These are phyloP conservation scores for Coemansia sp. DNA, from an alignment of 192 early-diverging fungal species.

Conservation along the genomic window DNA sequence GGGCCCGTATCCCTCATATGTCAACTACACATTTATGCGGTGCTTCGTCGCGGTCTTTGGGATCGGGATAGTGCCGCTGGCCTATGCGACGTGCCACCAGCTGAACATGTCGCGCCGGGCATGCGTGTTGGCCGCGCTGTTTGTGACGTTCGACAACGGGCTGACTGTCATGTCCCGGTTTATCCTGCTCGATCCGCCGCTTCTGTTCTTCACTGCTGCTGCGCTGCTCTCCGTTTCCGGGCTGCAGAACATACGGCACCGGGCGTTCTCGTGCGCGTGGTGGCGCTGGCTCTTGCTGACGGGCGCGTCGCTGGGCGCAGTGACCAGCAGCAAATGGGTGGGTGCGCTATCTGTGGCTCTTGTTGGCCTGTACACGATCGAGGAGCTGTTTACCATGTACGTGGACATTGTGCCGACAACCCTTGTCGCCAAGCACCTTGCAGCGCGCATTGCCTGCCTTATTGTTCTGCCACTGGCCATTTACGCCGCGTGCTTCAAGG, in stretches of 20 bases:
- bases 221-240: conserved; percentile 49
- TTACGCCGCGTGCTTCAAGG: conserved; percentile 82
- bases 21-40: conserved; percentile 66
- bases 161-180: conserved; percentile 58
- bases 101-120: conserved; percentile 49
- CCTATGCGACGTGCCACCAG: conserved; percentile 59
- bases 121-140: conserved; percentile 48
- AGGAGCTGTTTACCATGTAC: conserved; percentile 80
- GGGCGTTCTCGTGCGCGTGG: conserved; percentile 59
- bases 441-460: conserved; percentile 71
- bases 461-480: conserved; percentile 74
- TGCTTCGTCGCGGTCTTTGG: conserved; percentile 58
- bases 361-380: conserved; percentile 83
- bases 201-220: conserved; percentile 62
- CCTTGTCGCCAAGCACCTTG: conserved; percentile 61
- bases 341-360: conserved; percentile 85
- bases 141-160: conserved; percentile 61
- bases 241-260: conserved; percentile 50
- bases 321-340: conserved; percentile 84
- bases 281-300: conserved; percentile 59
- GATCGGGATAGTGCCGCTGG: conserved; percentile 56
- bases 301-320: conserved; percentile 57
- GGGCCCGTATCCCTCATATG: conserved; percentile 53
- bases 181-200: conserved; percentile 63
- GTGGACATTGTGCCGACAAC: conserved; percentile 53